Conservation (phyloP, 1,139 yeast species). For the Geotrichum histeridarum region DNA sequence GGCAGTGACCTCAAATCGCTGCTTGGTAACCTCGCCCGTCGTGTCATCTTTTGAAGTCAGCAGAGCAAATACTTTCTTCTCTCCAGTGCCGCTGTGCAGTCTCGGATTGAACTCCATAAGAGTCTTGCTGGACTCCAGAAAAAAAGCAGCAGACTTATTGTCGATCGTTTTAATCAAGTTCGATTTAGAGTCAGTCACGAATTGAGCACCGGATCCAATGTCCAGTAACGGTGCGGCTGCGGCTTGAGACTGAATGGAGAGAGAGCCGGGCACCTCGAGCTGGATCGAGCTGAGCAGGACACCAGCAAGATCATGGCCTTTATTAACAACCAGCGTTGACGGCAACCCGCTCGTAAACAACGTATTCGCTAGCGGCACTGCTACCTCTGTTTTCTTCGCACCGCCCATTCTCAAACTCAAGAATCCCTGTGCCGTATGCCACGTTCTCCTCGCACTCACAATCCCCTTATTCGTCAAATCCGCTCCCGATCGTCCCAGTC, state of each 20-base stretch:
- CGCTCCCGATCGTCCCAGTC: conserved; percentile 10
- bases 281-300: conserved; percentile 3
- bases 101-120: conserved; percentile 43
- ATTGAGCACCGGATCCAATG: conserved; percentile 29
- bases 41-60: background rate
- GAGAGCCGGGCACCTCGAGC: background rate
- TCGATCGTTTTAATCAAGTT: conserved; percentile 51
- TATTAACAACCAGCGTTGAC: conserved; percentile 27
- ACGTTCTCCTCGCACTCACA: conserved; percentile 27
- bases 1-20: conserved; percentile 47
- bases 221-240: conserved; percentile 26
- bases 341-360: conserved; percentile 31
- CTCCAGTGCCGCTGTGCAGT: conserved; percentile 30
- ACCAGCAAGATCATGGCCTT: conserved; percentile 13
- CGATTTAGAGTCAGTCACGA: conserved; percentile 45
- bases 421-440: conserved; percentile 29
- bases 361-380: conserved; percentile 35
- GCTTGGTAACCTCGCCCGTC: background rate
- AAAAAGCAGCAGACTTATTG: conserved; percentile 48
- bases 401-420: conserved; percentile 22
- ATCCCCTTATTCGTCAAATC: conserved; percentile 20
- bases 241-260: background rate
- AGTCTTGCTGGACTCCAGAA: conserved; percentile 43
- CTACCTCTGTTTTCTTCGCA: conserved; percentile 17
- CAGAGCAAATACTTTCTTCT: conserved; percentile 40